phyloP scores from a whole-genome alignment of 1,139 yeast genomes.

The Yamadazyma taylorii region DNA sequence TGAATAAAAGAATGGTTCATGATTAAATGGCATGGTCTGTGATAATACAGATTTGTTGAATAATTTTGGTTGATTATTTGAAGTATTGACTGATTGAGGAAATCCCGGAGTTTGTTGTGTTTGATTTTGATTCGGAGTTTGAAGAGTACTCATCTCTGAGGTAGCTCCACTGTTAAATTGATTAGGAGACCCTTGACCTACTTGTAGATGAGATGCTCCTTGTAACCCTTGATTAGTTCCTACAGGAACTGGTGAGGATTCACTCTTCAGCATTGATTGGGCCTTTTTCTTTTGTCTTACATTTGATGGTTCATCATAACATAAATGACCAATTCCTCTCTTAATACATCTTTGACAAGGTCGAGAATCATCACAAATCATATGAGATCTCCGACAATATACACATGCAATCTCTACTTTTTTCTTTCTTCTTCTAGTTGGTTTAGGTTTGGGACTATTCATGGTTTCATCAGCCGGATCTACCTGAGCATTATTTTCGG shows the following conservation, averaged over 20 bases:
- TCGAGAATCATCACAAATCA: constrained; percentile 85
- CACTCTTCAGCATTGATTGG: constrained; percentile 23
- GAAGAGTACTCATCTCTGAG: background rate
- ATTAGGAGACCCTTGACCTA: constrained; percentile 3
- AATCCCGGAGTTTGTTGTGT: constrained; percentile 6
- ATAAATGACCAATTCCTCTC: constrained; percentile 84
- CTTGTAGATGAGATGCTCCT: too few species aligned
- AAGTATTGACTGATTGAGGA: background rate
- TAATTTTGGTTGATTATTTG: constrained; percentile 7
- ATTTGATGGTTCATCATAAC: constrained; percentile 74
- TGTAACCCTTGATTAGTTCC: background rate
- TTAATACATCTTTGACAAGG: constrained; percentile 89
- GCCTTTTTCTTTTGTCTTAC: constrained; percentile 44
- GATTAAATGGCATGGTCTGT: constrained; percentile 52
- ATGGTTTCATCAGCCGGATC: background rate
- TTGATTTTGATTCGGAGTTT: background rate
- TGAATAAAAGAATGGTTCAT: constrained; percentile 77
- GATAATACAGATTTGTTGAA: constrained; percentile 35
- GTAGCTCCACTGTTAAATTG: constrained; percentile 3
- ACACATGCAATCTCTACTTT: constrained; percentile 78
- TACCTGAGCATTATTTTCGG: background rate
- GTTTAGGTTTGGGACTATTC: constrained; percentile 9
- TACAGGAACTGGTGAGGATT: constrained; percentile 9
- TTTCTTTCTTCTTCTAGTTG: constrained; percentile 43
- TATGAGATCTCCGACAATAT: constrained; percentile 89